Conservation (phyloP, 352 stramenopile genomes). For the Phytophthora tubulina region DNA sequence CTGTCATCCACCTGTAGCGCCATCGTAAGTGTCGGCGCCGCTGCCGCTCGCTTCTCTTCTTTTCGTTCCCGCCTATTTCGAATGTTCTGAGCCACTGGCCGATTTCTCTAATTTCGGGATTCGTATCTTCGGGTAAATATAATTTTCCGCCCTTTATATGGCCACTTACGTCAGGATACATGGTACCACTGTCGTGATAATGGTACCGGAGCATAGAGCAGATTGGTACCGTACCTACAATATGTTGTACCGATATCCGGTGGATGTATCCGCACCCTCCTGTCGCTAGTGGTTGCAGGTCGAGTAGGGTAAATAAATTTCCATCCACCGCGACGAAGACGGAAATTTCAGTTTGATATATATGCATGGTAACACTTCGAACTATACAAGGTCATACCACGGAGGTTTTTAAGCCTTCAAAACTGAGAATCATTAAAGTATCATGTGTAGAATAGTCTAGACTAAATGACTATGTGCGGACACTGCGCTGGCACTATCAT, state of each 20-base stretch:
- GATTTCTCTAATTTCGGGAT: conserved; percentile 11
- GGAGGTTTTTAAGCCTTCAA: too few species aligned
- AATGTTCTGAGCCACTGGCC: conserved; percentile 1
- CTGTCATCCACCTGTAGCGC: not conserved
- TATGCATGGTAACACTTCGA: too few species aligned
- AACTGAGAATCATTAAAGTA: too few species aligned
- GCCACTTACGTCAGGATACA: conserved; percentile 16
- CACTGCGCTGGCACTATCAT: too few species aligned
- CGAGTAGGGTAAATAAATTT: too few species aligned
- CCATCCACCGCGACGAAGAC: too few species aligned
- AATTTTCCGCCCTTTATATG: conserved; percentile 2
- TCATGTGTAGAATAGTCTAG: too few species aligned
- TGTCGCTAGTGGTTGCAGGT: too few species aligned
- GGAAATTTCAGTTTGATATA: too few species aligned
- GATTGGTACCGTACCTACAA: conserved; percentile 14
- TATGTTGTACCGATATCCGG: conserved; percentile 5
- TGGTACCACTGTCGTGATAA: conserved; percentile 19
- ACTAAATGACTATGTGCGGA: too few species aligned
- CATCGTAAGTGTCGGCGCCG: not conserved
- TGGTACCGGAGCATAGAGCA: conserved; percentile 17
- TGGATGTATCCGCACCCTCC: conserved; percentile 12
- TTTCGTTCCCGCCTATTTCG: not conserved
- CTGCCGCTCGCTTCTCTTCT: not conserved
- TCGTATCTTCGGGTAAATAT: not conserved
- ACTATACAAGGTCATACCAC: too few species aligned